Evolutionary conservation across 2,329 filamentous ascomycete species (phyloP).

Genomic region (Coniella vitis): DNA sequence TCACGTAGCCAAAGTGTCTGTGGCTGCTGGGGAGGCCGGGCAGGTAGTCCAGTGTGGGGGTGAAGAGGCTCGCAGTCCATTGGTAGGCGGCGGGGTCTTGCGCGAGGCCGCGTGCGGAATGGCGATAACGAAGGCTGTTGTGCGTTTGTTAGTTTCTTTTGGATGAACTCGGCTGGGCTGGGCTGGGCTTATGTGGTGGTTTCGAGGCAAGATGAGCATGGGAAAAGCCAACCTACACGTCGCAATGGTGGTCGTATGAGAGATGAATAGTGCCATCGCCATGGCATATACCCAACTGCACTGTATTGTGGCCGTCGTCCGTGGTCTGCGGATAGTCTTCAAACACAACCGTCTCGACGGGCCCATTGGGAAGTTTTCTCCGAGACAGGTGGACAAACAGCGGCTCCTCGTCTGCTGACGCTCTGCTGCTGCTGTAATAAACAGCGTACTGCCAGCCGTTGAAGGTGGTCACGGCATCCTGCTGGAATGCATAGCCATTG

Average conservation of each 20-base stretch:
- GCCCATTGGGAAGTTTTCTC: constrained; percentile 31
- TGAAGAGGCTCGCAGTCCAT: constrained; percentile 32
- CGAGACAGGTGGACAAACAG: constrained; percentile 39
- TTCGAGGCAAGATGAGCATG: background rate
- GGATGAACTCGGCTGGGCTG: too few species aligned
- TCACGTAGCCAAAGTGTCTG: constrained; percentile 32
- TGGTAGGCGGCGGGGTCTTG: constrained; percentile 23
- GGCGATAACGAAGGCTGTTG: constrained; percentile 28
- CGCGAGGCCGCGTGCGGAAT: constrained; percentile 28
- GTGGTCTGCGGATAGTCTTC: constrained; percentile 42
- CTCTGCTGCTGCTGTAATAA: constrained; percentile 31
- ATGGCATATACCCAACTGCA: constrained; percentile 42
- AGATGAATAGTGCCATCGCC: constrained; percentile 47
- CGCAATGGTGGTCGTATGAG: constrained; percentile 45
- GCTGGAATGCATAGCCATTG: constrained; percentile 44
- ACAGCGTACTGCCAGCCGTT: constrained; percentile 42
- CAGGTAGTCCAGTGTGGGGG: constrained; percentile 27
- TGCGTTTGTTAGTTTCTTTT: too few species aligned
- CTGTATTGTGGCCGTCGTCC: constrained; percentile 46
- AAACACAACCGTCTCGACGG: constrained; percentile 41
- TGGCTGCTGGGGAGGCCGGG: constrained; percentile 26
- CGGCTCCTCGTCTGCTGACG: constrained; percentile 24
- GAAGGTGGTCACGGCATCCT: constrained; percentile 39
- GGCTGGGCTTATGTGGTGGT: too few species aligned
- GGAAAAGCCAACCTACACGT: constrained; percentile 21